Evolutionary conservation across 176 grass and related monocot species (phyloP).

Genomic region (Avena eriantha): DNA sequence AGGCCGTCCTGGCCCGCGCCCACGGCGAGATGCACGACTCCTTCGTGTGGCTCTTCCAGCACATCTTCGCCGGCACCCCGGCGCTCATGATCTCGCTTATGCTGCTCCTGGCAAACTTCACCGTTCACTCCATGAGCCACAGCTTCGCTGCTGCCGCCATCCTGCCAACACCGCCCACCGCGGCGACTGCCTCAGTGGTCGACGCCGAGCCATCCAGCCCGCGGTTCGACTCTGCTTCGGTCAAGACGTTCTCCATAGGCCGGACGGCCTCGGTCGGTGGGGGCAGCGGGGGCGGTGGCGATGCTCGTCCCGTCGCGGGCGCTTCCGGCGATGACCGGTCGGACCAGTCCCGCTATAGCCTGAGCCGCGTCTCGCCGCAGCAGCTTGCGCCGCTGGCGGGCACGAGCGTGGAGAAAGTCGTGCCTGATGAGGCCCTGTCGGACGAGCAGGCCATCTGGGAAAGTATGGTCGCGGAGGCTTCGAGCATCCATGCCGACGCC

Average conservation of each 20-base stretch:
- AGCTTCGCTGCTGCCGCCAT: slow-evolving; percentile 48
- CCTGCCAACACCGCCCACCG: not conserved
- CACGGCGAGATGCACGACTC: slow-evolving; percentile 86
- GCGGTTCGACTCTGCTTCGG: slow-evolving; percentile 42
- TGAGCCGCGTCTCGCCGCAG: slow-evolving; percentile 7
- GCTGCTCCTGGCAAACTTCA: slow-evolving; percentile 98
- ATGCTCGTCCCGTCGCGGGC: slow-evolving; percentile 56
- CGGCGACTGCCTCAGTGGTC: slow-evolving; percentile 6
- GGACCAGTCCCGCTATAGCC: slow-evolving; percentile 43
- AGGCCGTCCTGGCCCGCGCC: slow-evolving; percentile 63
- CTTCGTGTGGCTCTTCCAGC: slow-evolving; percentile 99
- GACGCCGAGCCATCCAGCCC: slow-evolving; percentile 32
- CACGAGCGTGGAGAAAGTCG: not conserved
- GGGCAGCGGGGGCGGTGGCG: slow-evolving; percentile 59
- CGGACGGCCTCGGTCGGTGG: slow-evolving; percentile 70
- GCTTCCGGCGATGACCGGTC: slow-evolving; percentile 64
- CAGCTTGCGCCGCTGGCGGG: slow-evolving; percentile 25
- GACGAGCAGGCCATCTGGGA: slow-evolving; percentile 65
- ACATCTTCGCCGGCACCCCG: slow-evolving; percentile 87
- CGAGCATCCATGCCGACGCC: slow-evolving; percentile 50
- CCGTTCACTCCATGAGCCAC: slow-evolving; percentile 82
- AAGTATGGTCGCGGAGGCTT: slow-evolving; percentile 60
- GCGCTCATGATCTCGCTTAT: slow-evolving; percentile 88
- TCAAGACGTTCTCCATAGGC: slow-evolving; percentile 61
- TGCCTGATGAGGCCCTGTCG: not conserved